phyloP scores from a whole-genome alignment of 2,329 filamentous ascomycete genomes.

The Bipolaris cookei region DNA sequence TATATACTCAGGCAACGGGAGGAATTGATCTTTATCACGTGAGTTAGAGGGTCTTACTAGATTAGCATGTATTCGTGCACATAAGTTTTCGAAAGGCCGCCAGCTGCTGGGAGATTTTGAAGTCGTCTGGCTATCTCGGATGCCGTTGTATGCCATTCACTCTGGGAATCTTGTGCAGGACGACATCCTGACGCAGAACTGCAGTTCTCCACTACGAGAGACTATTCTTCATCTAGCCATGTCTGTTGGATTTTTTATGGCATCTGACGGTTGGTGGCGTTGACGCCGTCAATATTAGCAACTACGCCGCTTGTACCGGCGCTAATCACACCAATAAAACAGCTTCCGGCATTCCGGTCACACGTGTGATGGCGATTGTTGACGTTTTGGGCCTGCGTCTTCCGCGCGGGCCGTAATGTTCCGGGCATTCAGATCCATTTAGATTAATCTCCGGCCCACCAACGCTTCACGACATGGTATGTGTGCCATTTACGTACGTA shows the following conservation, averaged over 20 bases:
- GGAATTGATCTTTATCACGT: no score
- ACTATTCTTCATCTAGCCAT: not conserved
- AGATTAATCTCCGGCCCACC: not conserved
- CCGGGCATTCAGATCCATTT: not conserved
- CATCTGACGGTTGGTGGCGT: not conserved
- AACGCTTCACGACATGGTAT: not conserved
- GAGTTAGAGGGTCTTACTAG: not conserved
- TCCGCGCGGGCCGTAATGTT: not conserved
- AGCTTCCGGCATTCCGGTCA: not conserved
- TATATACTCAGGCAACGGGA: no score
- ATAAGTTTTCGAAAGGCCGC: not conserved
- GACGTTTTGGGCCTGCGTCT: not conserved
- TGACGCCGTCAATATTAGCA: not conserved
- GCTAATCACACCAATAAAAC: conserved; percentile 2
- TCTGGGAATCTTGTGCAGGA: not conserved
- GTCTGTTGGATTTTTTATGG: not conserved
- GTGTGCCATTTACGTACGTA: not conserved
- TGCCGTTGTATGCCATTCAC: not conserved
- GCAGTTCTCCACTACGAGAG: not conserved
- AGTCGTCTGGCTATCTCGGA: not conserved
- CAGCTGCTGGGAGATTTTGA: not conserved
- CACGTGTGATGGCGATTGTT: not conserved
- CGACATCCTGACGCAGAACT: not conserved
- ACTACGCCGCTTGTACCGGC: not conserved
- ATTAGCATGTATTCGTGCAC: not conserved